Evolutionary conservation across 2,329 filamentous ascomycete species (phyloP).

Genomic region (Pseudocercospora crystallina): DNA sequence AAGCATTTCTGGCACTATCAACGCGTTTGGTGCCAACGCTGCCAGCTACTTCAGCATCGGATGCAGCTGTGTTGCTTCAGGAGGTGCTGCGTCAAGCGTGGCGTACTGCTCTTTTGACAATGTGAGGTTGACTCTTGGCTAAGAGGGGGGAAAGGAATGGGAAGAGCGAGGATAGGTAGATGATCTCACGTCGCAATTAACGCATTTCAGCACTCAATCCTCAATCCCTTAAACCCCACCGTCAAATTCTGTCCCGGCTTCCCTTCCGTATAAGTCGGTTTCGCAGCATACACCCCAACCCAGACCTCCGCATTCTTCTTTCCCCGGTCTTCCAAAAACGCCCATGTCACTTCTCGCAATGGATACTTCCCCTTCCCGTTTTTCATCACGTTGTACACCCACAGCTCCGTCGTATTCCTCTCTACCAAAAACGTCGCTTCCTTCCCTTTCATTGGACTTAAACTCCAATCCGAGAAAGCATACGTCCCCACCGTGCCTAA

Average conservation of each 20-base stretch:
- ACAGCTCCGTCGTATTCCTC: slow-evolving; percentile 57
- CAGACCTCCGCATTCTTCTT: slow-evolving; percentile 19
- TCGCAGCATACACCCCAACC: slow-evolving; percentile 20
- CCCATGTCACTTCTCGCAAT: slow-evolving; percentile 18
- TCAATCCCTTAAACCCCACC: slow-evolving; percentile 17
- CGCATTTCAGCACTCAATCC: slow-evolving; percentile 20
- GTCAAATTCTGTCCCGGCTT: slow-evolving; percentile 12
- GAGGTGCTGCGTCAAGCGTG: no score
- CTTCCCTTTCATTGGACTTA: slow-evolving; percentile 15
- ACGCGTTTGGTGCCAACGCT: no score
- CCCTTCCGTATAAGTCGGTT: slow-evolving; percentile 13
- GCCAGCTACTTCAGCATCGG: no score
- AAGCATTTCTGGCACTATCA: no score
- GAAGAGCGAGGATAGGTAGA: no score
- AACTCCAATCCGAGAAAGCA: slow-evolving; percentile 18
- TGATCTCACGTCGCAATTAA: no score
- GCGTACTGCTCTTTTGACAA: no score
- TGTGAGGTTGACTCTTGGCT: no score
- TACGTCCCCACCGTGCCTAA: slow-evolving; percentile 18
- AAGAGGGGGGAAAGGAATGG: no score
- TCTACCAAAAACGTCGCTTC: slow-evolving; percentile 21
- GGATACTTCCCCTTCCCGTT: slow-evolving; percentile 43
- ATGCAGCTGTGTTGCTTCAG: no score
- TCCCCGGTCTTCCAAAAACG: slow-evolving; percentile 18
- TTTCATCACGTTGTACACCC: slow-evolving; percentile 58